Percentiles rank a stretch among this genome's conserved stretches.
These are phyloP conservation scores for Scheffersomyces lignicola DNA, from an alignment of 1,139 yeast genomes.

Conservation along the genomic window DNA sequence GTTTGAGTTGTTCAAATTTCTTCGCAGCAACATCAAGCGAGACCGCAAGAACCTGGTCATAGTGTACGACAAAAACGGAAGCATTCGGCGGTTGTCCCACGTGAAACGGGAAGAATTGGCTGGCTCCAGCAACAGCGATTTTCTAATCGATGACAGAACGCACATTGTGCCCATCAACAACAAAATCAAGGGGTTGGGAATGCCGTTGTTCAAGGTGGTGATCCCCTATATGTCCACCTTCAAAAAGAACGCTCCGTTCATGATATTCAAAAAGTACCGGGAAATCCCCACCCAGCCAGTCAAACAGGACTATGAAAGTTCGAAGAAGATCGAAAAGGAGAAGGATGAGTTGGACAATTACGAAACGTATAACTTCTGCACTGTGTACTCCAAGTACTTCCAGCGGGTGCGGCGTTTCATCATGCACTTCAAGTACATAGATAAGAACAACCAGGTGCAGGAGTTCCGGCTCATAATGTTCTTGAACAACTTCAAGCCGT, in stretches of 20 bases:
- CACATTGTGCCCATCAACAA: constrained; percentile 36
- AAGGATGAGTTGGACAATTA: constrained; percentile 18
- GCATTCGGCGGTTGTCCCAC: constrained; percentile 17
- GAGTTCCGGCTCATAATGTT: constrained; percentile 28
- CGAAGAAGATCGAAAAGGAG: constrained; percentile 7
- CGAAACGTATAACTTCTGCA: constrained; percentile 37
- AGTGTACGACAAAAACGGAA: constrained; percentile 24
- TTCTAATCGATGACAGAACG: constrained; percentile 26
- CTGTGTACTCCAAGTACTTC: constrained; percentile 30
- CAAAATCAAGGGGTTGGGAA: constrained; percentile 33
- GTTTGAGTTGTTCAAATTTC: constrained; percentile 29
- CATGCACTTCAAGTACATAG: constrained; percentile 25
- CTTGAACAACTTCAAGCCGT: constrained; percentile 39
- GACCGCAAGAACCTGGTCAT: constrained; percentile 22
- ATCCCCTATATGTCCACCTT: constrained; percentile 39
- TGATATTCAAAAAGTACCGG: constrained; percentile 31
- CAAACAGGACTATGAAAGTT: constrained; percentile 4
- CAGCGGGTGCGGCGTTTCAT: constrained; percentile 29
- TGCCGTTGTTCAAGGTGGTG: constrained; percentile 38
- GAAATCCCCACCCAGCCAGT: constrained; percentile 33
- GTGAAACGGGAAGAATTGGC: constrained; percentile 11
- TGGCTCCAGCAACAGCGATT: constrained; percentile 4
- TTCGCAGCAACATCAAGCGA: constrained; percentile 24
- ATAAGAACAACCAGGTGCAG: constrained; percentile 6
- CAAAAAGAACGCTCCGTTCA: constrained; percentile 38